These are phyloP conservation scores for Colletotrichum sansevieriae DNA, from an alignment of 2,329 filamentous ascomycete genomes.

Conservation along the genomic window DNA sequence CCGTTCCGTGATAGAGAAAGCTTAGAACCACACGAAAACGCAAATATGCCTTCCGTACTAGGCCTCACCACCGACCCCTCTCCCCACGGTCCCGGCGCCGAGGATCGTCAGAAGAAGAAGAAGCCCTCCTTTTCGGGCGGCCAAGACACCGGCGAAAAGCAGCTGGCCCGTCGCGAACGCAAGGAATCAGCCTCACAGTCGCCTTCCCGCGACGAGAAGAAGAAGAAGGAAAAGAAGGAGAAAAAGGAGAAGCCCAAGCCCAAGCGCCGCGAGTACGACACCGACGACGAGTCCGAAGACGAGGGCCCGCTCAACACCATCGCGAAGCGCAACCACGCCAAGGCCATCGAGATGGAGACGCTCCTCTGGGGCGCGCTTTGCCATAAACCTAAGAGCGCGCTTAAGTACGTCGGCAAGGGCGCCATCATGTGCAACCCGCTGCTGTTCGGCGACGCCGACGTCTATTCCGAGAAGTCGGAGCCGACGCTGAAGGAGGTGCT, in stretches of 20 bases:
- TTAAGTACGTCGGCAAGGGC: constrained; percentile 55
- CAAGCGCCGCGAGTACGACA: constrained; percentile 22
- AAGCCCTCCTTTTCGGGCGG: constrained; percentile 23
- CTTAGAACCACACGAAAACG: not conserved
- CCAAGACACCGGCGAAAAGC: constrained; percentile 30
- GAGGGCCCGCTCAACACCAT: constrained; percentile 49
- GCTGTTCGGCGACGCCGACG: constrained; percentile 46
- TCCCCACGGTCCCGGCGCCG: constrained; percentile 40
- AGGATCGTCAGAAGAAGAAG: constrained; percentile 39
- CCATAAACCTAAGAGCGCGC: constrained; percentile 52
- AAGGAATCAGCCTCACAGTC: constrained; percentile 35
- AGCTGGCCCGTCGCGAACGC: constrained; percentile 36
- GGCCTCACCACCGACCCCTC: constrained; percentile 50
- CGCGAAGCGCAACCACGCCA: constrained; percentile 53
- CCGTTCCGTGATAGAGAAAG: not conserved
- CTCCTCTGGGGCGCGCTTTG: constrained; percentile 54
- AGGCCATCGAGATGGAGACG: constrained; percentile 54
- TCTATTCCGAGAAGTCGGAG: constrained; percentile 46
- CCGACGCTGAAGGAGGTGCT: constrained; percentile 49
- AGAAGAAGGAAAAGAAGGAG: constrained; percentile 33
- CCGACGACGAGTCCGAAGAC: constrained; percentile 34
- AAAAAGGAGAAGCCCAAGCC: constrained; percentile 25
- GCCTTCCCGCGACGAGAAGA: constrained; percentile 14
- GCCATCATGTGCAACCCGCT: constrained; percentile 54
- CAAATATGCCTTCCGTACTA: constrained; percentile 50